Evolutionary conservation across 305 asterid species (phyloP).

Genomic region (Monarda citriodora): DNA sequence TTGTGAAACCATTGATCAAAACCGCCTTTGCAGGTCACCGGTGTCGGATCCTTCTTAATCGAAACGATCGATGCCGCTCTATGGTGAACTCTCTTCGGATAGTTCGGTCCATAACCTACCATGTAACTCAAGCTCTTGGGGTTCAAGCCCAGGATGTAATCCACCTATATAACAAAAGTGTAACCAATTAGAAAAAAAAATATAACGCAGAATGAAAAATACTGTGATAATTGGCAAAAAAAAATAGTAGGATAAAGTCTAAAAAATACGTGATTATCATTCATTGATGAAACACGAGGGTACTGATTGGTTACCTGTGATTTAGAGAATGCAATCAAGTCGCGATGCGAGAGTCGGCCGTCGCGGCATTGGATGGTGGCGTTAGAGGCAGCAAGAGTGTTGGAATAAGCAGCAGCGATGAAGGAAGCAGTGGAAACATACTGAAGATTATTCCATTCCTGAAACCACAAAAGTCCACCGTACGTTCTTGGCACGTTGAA

Average conservation of each 20-base stretch:
- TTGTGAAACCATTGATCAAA: constrained; percentile 39
- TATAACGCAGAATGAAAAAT: no score
- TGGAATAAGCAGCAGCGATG: constrained; percentile 39
- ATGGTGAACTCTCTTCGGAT: constrained; percentile 57
- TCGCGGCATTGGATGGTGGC: constrained; percentile 28
- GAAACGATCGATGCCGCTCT: constrained; percentile 79
- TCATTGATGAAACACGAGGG: no score
- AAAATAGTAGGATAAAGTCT: no score
- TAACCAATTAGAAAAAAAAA: no score
- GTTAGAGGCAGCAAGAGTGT: constrained; percentile 21
- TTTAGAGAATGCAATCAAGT: constrained; percentile 30
- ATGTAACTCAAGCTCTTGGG: constrained; percentile 60
- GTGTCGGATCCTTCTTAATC: constrained; percentile 25
- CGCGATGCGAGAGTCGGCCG: constrained; percentile 26
- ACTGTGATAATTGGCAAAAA: no score
- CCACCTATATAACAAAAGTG: constrained; percentile 32
- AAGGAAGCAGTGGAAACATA: constrained; percentile 53
- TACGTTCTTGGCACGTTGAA: constrained; percentile 29
- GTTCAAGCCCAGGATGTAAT: constrained; percentile 69
- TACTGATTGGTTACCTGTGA: constrained; percentile 55
- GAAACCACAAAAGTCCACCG: constrained; percentile 53
- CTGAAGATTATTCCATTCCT: constrained; percentile 58
- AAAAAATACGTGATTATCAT: no score
- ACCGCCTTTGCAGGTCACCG: constrained; percentile 52
- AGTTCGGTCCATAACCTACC: constrained; percentile 71